These are phyloP conservation scores for Pseudocercospora fuligena DNA, from an alignment of 2,329 filamentous ascomycete genomes.

Conservation along the genomic window DNA sequence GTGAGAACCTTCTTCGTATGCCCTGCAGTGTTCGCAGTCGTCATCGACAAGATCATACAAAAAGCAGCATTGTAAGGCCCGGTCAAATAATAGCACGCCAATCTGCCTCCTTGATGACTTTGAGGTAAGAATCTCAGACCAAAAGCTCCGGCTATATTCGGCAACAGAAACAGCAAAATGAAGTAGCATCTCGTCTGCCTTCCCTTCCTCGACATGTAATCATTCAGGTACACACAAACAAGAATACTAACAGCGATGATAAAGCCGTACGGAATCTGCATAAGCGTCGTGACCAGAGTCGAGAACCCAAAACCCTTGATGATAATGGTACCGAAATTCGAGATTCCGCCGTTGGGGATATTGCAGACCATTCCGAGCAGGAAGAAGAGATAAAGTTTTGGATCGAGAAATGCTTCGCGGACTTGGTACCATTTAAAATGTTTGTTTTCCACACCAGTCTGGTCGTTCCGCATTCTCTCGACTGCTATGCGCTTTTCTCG, in stretches of 20 bases:
- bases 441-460: slow-evolving; percentile 62
- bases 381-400: slow-evolving; percentile 65
- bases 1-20: slow-evolving; percentile 69
- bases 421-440: slow-evolving; percentile 59
- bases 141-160: slow-evolving; percentile 63
- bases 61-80: slow-evolving; percentile 59
- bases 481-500: slow-evolving; percentile 61
- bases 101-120: slow-evolving; percentile 56
- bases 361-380: slow-evolving; percentile 57
- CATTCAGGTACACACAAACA: slow-evolving; percentile 54
- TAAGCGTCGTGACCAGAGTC: slow-evolving; percentile 58
- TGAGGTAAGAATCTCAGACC: slow-evolving; percentile 60
- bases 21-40: slow-evolving; percentile 58
- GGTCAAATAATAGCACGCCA: slow-evolving; percentile 64
- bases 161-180: slow-evolving; percentile 61
- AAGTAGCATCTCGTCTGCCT: slow-evolving; percentile 50
- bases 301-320: slow-evolving; percentile 63
- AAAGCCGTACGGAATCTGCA: slow-evolving; percentile 58
- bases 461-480: slow-evolving; percentile 60
- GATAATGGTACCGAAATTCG: slow-evolving; percentile 64
- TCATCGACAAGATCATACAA: slow-evolving; percentile 55
- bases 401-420: slow-evolving; percentile 61
- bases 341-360: slow-evolving; percentile 62
- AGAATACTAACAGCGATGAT: slow-evolving; percentile 58
- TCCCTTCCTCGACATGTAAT: slow-evolving; percentile 41